Conservation (phyloP, 192 early-diverging fungal genomes). For the Diversispora eburnea region DNA sequence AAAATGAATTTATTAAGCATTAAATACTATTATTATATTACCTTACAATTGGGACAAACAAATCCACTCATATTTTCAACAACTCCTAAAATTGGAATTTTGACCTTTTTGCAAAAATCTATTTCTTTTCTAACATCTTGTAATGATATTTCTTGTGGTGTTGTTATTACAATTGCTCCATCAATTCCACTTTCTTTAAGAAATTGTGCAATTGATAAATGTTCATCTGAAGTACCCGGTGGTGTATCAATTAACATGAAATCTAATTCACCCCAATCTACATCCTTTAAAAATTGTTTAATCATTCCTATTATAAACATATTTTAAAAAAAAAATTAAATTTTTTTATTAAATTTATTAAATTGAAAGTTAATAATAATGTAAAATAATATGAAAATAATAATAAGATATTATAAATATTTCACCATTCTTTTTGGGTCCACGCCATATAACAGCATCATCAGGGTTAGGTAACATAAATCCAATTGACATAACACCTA, state of each 20-base stretch:
- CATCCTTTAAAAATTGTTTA: constrained; percentile 95
- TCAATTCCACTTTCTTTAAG: constrained; percentile 73
- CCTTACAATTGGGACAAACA: constrained; percentile 85
- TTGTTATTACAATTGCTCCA: constrained; percentile 90
- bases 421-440: constrained; percentile 85
- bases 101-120: constrained; percentile 91
- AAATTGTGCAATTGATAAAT: constrained; percentile 80
- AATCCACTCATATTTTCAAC: constrained; percentile 99
- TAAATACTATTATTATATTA: constrained; percentile 25
- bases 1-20: background rate
- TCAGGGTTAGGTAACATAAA: constrained; percentile 87
- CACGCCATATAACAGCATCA: constrained; percentile 93
- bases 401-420: background rate
- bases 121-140: constrained; percentile 98
- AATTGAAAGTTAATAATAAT: no score
- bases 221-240: constrained; percentile 96
- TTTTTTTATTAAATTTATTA: background rate
- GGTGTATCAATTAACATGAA: constrained; percentile 95
- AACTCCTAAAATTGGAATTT: constrained; percentile 83
- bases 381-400: background rate
- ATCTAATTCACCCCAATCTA: constrained; percentile 89
- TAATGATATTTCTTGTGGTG: constrained; percentile 85
- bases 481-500: constrained; percentile 89
- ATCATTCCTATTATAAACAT: constrained; percentile 58
- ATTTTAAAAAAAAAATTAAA: background rate